Conservation (phyloP, 2,329 filamentous ascomycete species). For the Alternaria ventricosa region DNA sequence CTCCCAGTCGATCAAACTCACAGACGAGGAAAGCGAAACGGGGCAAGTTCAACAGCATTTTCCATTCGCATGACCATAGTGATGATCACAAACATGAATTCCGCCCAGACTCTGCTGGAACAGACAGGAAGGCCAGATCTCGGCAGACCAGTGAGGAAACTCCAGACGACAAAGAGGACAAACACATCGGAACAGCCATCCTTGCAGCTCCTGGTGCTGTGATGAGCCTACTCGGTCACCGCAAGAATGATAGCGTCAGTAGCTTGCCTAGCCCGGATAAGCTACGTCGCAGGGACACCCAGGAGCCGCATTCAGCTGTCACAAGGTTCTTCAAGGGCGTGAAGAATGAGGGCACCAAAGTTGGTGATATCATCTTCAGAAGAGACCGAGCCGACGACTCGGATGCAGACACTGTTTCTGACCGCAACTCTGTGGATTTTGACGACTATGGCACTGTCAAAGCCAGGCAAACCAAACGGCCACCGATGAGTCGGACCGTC, state of each 20-base stretch:
- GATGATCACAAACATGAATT: conserved; percentile 38
- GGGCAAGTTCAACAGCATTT: conserved; percentile 50
- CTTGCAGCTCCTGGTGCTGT: conserved; percentile 42
- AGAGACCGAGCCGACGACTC: conserved; percentile 58
- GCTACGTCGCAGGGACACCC: conserved; percentile 42
- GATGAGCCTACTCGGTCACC: conserved; percentile 42
- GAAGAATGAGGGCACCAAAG: conserved; percentile 67
- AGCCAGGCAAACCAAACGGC: conserved; percentile 17
- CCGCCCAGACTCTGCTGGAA: conserved; percentile 24
- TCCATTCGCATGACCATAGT: conserved; percentile 47
- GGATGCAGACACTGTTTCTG: conserved; percentile 54
- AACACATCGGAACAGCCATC: conserved; percentile 38
- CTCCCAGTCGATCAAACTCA: conserved; percentile 41
- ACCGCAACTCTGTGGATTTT: conserved; percentile 52
- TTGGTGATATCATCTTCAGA: conserved; percentile 66
- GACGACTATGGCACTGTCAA: conserved; percentile 35
- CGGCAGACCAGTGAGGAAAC: conserved; percentile 43
- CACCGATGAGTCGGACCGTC: conserved; percentile 41
- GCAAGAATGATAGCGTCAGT: conserved; percentile 48
- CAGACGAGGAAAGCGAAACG: conserved; percentile 45
- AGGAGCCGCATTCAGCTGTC: conserved; percentile 62
- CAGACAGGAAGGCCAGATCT: conserved; percentile 35
- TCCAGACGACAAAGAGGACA: conserved; percentile 38
- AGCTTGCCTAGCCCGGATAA: conserved; percentile 42
- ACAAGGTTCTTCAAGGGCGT: conserved; percentile 82